Conservation (phyloP, 2,329 filamentous ascomycete species). For the Fusarium mangiferae region DNA sequence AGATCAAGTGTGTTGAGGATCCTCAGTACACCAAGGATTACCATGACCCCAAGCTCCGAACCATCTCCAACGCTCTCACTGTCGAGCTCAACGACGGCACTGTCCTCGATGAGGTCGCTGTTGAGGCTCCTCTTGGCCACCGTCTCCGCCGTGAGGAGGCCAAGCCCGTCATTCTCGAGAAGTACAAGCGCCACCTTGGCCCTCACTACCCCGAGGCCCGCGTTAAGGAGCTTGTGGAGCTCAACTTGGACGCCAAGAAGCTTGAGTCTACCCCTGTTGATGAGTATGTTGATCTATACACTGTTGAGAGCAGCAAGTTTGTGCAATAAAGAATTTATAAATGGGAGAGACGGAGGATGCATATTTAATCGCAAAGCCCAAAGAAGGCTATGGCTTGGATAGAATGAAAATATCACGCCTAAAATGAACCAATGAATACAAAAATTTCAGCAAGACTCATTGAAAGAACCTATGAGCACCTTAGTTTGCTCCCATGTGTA, state of each 20-base stretch:
- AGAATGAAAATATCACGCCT: slow-evolving; percentile 16
- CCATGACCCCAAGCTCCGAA: slow-evolving; percentile 91
- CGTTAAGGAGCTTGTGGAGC: slow-evolving; percentile 83
- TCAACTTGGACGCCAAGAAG: slow-evolving; percentile 79
- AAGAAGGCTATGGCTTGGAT: slow-evolving; percentile 23
- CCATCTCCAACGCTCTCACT: slow-evolving; percentile 96
- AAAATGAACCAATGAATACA: slow-evolving; percentile 16
- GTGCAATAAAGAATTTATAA: slow-evolving; percentile 37
- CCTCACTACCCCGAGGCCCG: slow-evolving; percentile 82
- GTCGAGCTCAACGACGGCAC: slow-evolving; percentile 96
- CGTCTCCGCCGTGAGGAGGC: slow-evolving; percentile 91
- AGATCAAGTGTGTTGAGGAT: slow-evolving; percentile 97
- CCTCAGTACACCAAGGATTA: slow-evolving; percentile 94
- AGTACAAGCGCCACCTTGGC: slow-evolving; percentile 92
- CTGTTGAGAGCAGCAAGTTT: slow-evolving; percentile 71
- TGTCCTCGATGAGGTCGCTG: slow-evolving; percentile 86
- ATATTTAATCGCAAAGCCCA: slow-evolving; percentile 22
- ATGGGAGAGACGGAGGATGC: slow-evolving; percentile 10
- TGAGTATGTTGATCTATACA: slow-evolving; percentile 90
- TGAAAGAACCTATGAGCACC: background rate
- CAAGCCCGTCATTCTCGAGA: slow-evolving; percentile 94
- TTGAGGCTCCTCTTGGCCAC: slow-evolving; percentile 96
- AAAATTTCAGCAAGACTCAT: background rate
- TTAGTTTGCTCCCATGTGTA: background rate
- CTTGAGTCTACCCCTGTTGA: slow-evolving; percentile 87